Evolutionary conservation across 257 asterid species (phyloP), one percentile per base, ranked within the genome.

Genomic region (Gardenia jasminoides): DNA sequence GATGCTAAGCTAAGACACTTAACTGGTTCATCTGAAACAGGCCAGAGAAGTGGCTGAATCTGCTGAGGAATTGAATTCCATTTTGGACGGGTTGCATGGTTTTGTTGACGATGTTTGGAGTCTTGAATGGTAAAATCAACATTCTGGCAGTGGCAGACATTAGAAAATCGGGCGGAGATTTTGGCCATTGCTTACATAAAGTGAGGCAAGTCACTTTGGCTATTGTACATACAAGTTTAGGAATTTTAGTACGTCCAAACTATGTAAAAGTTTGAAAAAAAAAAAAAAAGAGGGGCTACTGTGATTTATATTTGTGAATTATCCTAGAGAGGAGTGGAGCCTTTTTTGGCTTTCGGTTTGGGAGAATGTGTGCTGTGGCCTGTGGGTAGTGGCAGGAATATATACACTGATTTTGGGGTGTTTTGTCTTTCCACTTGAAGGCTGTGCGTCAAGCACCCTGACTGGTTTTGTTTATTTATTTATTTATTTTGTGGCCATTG

Each of bases 161-260:
- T 9, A 3, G 20, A 72, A 77, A 72, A 65, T 82, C 65, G 69
- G 41, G 28, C 67, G 16, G 44, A 68, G 71, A 70, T 76, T 28
- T 75, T 43, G 58, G 84, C 52, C 59, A n/a, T 67, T 81, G 79
- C 85, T 17, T 71, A 58, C 59, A 76, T 74, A 79, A 76, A 17
- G 33, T 67, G 79, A 65, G 88, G 89, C 89, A 90, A 87, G 87
- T 84, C 88, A 85, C 47, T 50, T 87, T 79, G 89, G 87, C 88
- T 85, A 85, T 79, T 79, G 85, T 83, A 76, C 48, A 28, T 79
- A 78, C 22, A 74, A 62, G 30, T 70, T 65, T 43, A 26, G 65
- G 72, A 59, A 62, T 64, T 71, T 74, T 72, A 70, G 43, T 43
- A 52, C n/a, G 1, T 0, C 58, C 9, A 12, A 20, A 13, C 36